Conservation (phyloP, 208 protist genomes). For the Crithidia sp. region DNA sequence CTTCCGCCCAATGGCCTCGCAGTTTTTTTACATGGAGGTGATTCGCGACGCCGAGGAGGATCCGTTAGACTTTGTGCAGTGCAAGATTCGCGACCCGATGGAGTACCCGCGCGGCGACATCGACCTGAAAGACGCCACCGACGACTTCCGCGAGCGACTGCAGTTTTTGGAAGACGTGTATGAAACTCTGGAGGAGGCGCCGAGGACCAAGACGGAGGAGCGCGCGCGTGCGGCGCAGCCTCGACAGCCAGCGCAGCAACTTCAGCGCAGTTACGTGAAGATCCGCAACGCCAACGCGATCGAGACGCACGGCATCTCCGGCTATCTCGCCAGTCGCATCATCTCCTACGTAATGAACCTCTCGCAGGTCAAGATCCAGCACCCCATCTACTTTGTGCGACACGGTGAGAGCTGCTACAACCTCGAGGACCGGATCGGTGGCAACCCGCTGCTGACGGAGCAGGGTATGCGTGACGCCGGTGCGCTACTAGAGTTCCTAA, state of each 20-base stretch:
- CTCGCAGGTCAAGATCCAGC: slow-evolving; percentile 81
- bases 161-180: slow-evolving; percentile 59
- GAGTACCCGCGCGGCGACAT: slow-evolving; percentile 68
- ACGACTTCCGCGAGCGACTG: slow-evolving; percentile 70
- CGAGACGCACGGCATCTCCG: slow-evolving; percentile 73
- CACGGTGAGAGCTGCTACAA: slow-evolving; percentile 90
- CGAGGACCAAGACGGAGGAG: slow-evolving; percentile 6
- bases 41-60: slow-evolving; percentile 57
- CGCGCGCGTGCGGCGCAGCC: background rate
- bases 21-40: slow-evolving; percentile 87
- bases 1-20: slow-evolving; percentile 55
- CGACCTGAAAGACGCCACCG: slow-evolving; percentile 26
- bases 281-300: slow-evolving; percentile 59
- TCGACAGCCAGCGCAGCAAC: background rate
- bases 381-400: slow-evolving; percentile 91
- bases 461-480: slow-evolving; percentile 75
- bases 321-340: slow-evolving; percentile 79
- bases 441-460: slow-evolving; percentile 74
- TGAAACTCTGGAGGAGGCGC: slow-evolving; percentile 45
- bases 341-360: slow-evolving; percentile 89
- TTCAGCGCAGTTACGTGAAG: slow-evolving; percentile 55
- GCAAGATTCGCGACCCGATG: slow-evolving; percentile 63
- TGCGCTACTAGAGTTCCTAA: slow-evolving; percentile 78
- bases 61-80: slow-evolving; percentile 55
- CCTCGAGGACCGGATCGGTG: slow-evolving; percentile 87